Evolutionary conservation across 2,329 filamentous ascomycete genomes (phyloP).

Genomic region (Exophiala aquamarina): DNA sequence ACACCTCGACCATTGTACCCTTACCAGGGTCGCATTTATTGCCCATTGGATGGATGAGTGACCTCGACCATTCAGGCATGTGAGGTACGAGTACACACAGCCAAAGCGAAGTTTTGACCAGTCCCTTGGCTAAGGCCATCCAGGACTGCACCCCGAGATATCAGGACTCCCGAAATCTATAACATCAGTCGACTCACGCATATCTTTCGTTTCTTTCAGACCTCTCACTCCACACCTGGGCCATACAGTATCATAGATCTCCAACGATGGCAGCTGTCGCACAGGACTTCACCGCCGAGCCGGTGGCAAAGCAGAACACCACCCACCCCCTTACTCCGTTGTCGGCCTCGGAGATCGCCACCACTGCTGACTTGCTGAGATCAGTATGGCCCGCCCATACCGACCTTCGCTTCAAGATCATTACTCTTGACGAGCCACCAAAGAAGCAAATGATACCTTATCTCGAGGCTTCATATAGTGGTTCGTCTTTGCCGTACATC

Average conservation of each 20-base stretch:
- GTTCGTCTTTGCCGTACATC: constrained; percentile 48
- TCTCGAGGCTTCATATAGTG: constrained; percentile 61
- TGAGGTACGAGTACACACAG: too few species aligned
- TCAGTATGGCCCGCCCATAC: constrained; percentile 30
- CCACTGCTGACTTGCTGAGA: constrained; percentile 28
- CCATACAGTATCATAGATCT: constrained; percentile 1
- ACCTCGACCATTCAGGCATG: too few species aligned
- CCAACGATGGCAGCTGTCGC: constrained; percentile 19
- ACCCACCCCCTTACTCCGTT: constrained; percentile 32
- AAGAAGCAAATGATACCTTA: constrained; percentile 62
- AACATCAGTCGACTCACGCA: not conserved
- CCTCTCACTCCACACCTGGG: constrained; percentile 28
- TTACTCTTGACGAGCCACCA: constrained; percentile 65
- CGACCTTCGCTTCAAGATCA: constrained; percentile 59
- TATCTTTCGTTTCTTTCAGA: constrained; percentile 3
- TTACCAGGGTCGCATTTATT: too few species aligned
- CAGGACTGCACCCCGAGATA: not conserved
- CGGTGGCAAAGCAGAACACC: constrained; percentile 20
- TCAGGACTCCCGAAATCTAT: not conserved
- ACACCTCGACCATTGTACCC: too few species aligned
- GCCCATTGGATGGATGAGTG: too few species aligned
- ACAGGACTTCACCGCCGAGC: constrained; percentile 20
- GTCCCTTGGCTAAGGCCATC: not conserved
- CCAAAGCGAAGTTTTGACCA: too few species aligned
- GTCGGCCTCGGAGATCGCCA: constrained; percentile 31